Conservation (phyloP, 2,329 filamentous ascomycete species). For the Fusarium cicatricum region DNA sequence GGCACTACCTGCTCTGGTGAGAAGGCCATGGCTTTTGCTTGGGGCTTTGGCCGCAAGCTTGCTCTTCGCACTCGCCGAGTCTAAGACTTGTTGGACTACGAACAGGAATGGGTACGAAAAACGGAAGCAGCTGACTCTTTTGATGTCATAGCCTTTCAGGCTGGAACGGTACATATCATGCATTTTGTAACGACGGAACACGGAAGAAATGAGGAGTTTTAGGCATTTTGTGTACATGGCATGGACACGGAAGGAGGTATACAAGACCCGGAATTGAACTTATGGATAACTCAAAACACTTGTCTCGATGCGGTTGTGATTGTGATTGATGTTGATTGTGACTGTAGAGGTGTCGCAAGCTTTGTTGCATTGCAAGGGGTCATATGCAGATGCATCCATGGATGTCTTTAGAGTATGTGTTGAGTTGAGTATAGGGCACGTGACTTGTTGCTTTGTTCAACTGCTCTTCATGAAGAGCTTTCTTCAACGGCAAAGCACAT, state of each 20-base stretch:
- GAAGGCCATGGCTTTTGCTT: conserved; percentile 37
- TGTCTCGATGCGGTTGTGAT: conserved; percentile 9
- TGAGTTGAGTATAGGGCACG: no score
- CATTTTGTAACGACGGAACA: conserved; percentile 10
- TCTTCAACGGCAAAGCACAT: not conserved
- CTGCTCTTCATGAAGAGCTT: not conserved
- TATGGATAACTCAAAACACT: conserved; percentile 22
- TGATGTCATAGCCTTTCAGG: not conserved
- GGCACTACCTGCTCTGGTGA: conserved; percentile 60
- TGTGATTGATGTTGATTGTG: not conserved
- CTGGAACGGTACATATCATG: conserved; percentile 9
- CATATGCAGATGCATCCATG: no score
- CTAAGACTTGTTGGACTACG: conserved; percentile 15
- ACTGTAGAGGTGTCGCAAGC: not conserved
- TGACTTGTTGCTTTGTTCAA: not conserved
- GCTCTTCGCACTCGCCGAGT: conserved; percentile 20
- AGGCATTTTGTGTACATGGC: conserved; percentile 25
- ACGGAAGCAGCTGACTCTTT: not conserved
- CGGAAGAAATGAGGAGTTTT: conserved; percentile 24
- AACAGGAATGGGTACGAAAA: conserved; percentile 9
- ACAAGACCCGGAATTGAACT: conserved; percentile 24
- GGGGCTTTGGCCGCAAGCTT: conserved; percentile 31
- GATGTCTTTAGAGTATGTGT: no score
- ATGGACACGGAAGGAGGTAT: not conserved
- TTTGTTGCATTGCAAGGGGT: not conserved